phyloP scores from a whole-genome alignment of 306 rosid genomes.

The Spatholobus suberectus region DNA sequence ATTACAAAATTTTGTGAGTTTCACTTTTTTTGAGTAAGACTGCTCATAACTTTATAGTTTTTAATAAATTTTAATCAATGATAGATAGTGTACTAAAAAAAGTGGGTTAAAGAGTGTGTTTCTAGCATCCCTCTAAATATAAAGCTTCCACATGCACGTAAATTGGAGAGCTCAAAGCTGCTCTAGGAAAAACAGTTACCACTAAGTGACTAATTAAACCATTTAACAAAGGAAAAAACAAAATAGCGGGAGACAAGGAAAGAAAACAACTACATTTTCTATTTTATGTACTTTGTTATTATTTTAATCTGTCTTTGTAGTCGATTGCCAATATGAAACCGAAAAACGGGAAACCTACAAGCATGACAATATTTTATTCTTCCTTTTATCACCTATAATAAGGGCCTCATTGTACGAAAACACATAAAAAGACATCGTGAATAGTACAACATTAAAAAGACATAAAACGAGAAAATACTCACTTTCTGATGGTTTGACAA shows the following conservation, averaged over 20 bases:
- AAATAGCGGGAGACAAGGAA: background rate
- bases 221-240: background rate
- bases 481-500: conserved; percentile 57
- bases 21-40: too few relatives aligned
- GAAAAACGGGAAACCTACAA: background rate
- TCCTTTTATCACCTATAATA: background rate
- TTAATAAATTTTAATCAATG: too few relatives aligned
- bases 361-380: background rate
- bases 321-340: background rate
- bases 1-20: too few relatives aligned
- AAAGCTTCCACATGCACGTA: too few relatives aligned
- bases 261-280: background rate
- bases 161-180: background rate
- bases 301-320: background rate
- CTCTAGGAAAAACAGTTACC: background rate
- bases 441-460: conserved; percentile 14
- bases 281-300: background rate
- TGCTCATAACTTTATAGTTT: too few relatives aligned
- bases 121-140: too few relatives aligned
- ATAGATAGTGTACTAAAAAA: too few relatives aligned
- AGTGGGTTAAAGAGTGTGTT: too few relatives aligned
- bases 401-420: background rate
- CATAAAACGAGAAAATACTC: conserved; percentile 30
- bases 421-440: background rate
- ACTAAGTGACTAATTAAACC: background rate